Conservation (phyloP, 169 alveolate genomes). For the Eimeria acervulina region DNA sequence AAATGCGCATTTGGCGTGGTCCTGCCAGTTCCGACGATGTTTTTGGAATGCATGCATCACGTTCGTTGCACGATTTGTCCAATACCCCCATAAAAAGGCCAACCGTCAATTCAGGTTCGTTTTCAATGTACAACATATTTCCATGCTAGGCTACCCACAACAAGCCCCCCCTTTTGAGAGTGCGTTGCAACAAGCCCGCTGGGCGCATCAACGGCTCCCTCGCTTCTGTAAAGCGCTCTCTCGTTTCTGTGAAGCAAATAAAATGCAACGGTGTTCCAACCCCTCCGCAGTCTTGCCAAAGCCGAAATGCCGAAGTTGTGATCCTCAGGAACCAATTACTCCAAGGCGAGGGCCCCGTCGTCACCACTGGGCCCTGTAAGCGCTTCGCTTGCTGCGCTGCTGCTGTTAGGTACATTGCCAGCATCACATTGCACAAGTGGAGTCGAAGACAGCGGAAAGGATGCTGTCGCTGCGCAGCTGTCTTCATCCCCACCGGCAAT, state of each 20-base stretch:
- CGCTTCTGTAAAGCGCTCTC: not conserved
- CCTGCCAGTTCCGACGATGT: not conserved
- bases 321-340: not conserved
- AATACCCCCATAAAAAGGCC: not conserved
- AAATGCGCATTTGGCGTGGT: not conserved
- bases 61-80: not conserved
- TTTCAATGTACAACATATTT: not conserved
- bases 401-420: not conserved
- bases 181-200: not conserved
- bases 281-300: not conserved
- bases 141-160: not conserved
- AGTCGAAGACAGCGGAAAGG: not conserved
- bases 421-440: not conserved
- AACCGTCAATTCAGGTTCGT: not conserved
- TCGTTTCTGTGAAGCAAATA: not conserved
- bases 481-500: not conserved
- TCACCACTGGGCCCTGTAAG: not conserved
- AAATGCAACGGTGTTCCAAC: not conserved
- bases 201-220: not conserved
- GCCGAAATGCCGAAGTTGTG: not conserved
- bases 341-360: not conserved
- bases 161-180: not conserved
- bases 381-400: not conserved
- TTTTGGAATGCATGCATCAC: not conserved
- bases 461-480: not conserved